phyloP scores from a whole-genome alignment of 371 early-diverging fungal species.

The Quaeritorhiza haematococci region DNA sequence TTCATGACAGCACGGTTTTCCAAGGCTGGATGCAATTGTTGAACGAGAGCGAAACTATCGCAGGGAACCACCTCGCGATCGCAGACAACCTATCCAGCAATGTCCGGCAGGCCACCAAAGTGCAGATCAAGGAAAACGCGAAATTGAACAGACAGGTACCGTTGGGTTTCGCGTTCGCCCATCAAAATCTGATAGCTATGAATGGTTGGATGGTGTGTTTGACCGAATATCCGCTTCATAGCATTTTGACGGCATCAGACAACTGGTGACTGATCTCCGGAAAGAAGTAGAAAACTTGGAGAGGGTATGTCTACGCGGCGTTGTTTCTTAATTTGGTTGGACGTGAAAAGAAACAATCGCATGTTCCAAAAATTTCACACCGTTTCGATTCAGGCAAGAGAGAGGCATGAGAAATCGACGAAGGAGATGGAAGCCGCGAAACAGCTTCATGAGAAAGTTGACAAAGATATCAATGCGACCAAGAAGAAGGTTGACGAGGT shows the following conservation, averaged over 20 bases:
- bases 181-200: not conserved
- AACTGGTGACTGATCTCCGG: slow-evolving; percentile 24
- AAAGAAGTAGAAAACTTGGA: slow-evolving; percentile 26
- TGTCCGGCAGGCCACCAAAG: slow-evolving; percentile 29
- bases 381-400: slow-evolving; percentile 21
- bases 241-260: slow-evolving; percentile 38
- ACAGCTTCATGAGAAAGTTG: slow-evolving; percentile 18
- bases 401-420: slow-evolving; percentile 30
- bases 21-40: slow-evolving; percentile 33
- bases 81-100: slow-evolving; percentile 30
- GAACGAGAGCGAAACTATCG: slow-evolving; percentile 29
- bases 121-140: slow-evolving; percentile 30
- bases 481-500: slow-evolving; percentile 33
- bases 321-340: too few species aligned
- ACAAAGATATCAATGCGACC: slow-evolving; percentile 26
- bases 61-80: slow-evolving; percentile 14
- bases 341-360: too few species aligned
- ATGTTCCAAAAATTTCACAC: too few species aligned
- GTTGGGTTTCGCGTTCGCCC: not conserved
- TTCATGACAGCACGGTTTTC: slow-evolving; percentile 18
- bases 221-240: slow-evolving; percentile 3
- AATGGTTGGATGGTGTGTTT: not conserved
- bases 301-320: slow-evolving; percentile 17
- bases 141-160: slow-evolving; percentile 29
- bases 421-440: slow-evolving; percentile 31